Evolutionary conservation across 345 rosid genomes (phyloP).

Genomic region (Geranium brycei): DNA sequence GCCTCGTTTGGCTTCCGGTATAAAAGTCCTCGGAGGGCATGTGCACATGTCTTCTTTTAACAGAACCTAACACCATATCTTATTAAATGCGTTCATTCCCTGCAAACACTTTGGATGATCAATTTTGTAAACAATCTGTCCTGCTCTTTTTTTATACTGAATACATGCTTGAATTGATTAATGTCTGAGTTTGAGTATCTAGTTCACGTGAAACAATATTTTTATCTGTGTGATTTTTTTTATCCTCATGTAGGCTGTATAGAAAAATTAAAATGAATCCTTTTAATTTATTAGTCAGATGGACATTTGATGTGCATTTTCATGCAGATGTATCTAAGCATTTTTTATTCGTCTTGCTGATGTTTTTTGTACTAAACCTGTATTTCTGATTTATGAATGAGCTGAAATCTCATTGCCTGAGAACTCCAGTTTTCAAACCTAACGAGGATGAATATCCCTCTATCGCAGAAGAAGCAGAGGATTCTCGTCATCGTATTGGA

Average conservation of each 20-base stretch:
- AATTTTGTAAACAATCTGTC: background rate
- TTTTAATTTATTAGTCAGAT: background rate
- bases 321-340: background rate
- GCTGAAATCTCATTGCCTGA: slow-evolving; percentile 33
- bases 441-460: slow-evolving; percentile 35
- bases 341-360: background rate
- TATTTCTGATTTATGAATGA: slow-evolving; percentile 8
- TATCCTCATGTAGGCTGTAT: background rate
- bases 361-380: background rate
- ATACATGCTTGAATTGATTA: background rate
- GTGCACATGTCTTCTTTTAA: no score
- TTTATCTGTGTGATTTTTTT: background rate
- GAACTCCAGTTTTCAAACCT: slow-evolving; percentile 49
- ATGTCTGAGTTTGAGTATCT: background rate
- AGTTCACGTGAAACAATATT: background rate
- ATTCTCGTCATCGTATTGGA: slow-evolving; percentile 26
- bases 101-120: no score
- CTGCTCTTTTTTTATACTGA: background rate
- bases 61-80: no score
- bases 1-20: no score
- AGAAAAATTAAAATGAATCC: no score
- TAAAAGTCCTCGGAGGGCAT: no score
- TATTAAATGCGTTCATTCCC: no score
- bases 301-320: background rate
- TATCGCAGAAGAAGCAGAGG: slow-evolving; percentile 27